Base-by-base conservation (phyloP, 2,329 filamentous ascomycete species). In the Plenodomus biglobosus region DNA sequence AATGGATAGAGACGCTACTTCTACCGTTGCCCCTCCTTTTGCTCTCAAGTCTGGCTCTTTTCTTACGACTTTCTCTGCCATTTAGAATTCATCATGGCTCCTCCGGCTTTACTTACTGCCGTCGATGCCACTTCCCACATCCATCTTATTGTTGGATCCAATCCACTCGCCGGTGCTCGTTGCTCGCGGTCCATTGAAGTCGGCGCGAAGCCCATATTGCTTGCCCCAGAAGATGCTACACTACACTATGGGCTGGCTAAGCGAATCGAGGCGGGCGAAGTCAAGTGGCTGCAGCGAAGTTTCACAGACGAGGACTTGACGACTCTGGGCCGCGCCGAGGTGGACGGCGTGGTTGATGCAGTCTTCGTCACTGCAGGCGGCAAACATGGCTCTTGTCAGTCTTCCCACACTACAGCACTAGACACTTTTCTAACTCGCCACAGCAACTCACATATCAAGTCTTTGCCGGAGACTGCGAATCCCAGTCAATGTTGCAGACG, bases 401-500 rank as follows among this genome's bases (percentile, higher is more conserved):
- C 30, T 22, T 6, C 3, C 18, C 7, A 32, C 11, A 15, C 19
- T 27, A 20, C 7, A 8, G 4, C 8, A 7, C 8, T 4, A 8
- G 8, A n/a, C 6, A n/a, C 8, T 27, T n/a, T 36, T 44, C 57
- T 62, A n/a, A 60, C 44, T 40, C 34, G 44, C 38, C 38, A 20
- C 53, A 88, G 85, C 78, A 47, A 73, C 79, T 21, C 83, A 83
- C 55, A 87, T 96, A 54, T 90, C 90, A 0, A 78, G 76, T 4
- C 77, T 92, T 3, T 97, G 94, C 75, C 83, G 80, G 50, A 81
- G 86, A 39, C 79, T 92, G 52, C 84, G 94, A 38, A 94, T 99
- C 59, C 92, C 92, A 24, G 80, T 99, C 67, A 99, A 99, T 72
- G 90, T 97, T 20, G 84, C 90, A 51, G 94, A 99, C 74, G 83